Evolutionary conservation across 2,329 filamentous ascomycete genomes (phyloP).

Genomic region (Fusarium acutatum): DNA sequence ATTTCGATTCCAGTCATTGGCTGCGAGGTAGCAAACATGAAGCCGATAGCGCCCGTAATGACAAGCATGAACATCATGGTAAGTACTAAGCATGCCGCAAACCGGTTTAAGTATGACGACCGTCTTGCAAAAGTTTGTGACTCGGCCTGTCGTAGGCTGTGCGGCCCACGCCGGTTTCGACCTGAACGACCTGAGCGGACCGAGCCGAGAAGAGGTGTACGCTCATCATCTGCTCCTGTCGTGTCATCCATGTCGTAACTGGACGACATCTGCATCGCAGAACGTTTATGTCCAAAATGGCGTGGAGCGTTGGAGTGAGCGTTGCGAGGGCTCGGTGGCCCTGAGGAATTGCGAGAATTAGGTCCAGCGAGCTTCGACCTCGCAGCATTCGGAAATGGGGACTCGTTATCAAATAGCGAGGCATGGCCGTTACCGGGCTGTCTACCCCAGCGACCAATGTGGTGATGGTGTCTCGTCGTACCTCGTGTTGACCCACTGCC

Average conservation of each 20-base stretch:
- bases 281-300: constrained; percentile 55
- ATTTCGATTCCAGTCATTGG: constrained; percentile 83
- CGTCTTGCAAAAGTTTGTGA: constrained; percentile 72
- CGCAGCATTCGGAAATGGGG: constrained; percentile 76
- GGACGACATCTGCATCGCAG: constrained; percentile 67
- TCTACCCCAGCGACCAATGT: constrained; percentile 77
- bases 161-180: constrained; percentile 63
- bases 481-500: constrained; percentile 70
- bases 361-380: constrained; percentile 69
- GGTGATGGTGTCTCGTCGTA: constrained; percentile 78
- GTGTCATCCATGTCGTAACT: constrained; percentile 84
- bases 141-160: constrained; percentile 75
- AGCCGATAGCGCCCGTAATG: constrained; percentile 84
- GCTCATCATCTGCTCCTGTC: constrained; percentile 83
- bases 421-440: constrained; percentile 71
- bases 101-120: constrained; percentile 73
- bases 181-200: constrained; percentile 67
- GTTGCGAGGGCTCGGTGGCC: constrained; percentile 75
- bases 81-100: constrained; percentile 88
- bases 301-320: constrained; percentile 48
- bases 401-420: constrained; percentile 79
- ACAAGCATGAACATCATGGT: constrained; percentile 82
- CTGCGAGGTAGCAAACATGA: constrained; percentile 91
- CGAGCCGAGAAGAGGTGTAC: constrained; percentile 77
- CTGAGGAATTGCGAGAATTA: constrained; percentile 67